Percentiles rank a stretch among this genome's conserved stretches.
Evolutionary conservation across 352 stramenopile species (phyloP).

Genomic region (Phytophthora sansomeana): DNA sequence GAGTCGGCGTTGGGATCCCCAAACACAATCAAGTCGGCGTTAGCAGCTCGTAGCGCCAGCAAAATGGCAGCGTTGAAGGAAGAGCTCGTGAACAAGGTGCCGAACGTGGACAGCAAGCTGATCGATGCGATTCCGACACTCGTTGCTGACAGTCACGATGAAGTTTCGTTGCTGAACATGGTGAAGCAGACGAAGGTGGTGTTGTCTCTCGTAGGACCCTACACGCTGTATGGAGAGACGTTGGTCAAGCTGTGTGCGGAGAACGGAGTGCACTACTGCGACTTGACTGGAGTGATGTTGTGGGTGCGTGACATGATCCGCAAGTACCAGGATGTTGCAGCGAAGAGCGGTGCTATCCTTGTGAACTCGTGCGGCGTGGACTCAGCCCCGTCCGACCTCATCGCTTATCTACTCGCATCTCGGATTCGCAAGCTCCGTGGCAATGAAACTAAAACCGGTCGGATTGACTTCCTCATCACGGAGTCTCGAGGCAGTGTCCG

Average conservation of each 20-base stretch:
- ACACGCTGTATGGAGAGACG: slow-evolving; percentile 70
- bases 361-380: slow-evolving; percentile 89
- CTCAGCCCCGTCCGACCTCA: slow-evolving; percentile 81
- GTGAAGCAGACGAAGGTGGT: slow-evolving; percentile 79
- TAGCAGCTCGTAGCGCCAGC: slow-evolving; percentile 71
- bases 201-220: slow-evolving; percentile 80
- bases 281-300: slow-evolving; percentile 89
- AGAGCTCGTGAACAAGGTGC: slow-evolving; percentile 40
- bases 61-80: slow-evolving; percentile 70
- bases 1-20: slow-evolving; percentile 36
- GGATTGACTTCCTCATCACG: slow-evolving; percentile 47
- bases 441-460: slow-evolving; percentile 44
- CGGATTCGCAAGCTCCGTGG: slow-evolving; percentile 2
- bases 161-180: slow-evolving; percentile 54
- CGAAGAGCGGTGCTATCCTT: slow-evolving; percentile 72
- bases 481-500: slow-evolving; percentile 40
- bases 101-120: slow-evolving; percentile 28
- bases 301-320: slow-evolving; percentile 81
- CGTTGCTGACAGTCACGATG: slow-evolving; percentile 57
- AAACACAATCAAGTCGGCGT: slow-evolving; percentile 72
- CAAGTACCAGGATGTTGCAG: slow-evolving; percentile 59
- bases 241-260: slow-evolving; percentile 85
- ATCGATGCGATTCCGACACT: slow-evolving; percentile 44
- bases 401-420: slow-evolving; percentile 57
- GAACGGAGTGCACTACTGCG: slow-evolving; percentile 89